Base-by-base conservation (phyloP, 768 basidiomycete genomes). In the Mycena vitilis region DNA sequence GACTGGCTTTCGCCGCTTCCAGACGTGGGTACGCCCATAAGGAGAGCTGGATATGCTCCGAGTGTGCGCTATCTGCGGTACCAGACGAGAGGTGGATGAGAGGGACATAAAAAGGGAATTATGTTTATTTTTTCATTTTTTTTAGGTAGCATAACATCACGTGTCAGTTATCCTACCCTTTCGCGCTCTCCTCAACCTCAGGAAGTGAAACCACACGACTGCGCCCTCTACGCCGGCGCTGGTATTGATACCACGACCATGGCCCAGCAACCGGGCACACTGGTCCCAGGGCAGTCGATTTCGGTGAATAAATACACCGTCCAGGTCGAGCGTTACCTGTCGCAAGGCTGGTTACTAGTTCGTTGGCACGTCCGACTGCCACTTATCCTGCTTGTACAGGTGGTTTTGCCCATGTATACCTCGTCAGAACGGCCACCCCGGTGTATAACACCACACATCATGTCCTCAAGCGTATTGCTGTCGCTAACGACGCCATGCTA, bases 381-480 rank as follows among this genome's bases (percentile, higher is more conserved):
- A 45, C 70, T 71, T 54, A 68, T 66, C 44, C 36, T 68, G 62
- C 56, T 74, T 65, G 66, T 76, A 67, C 75, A 98, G 96, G 98
- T 81, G 98, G 98, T 20, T 99, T 98, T 79, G 96, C 98, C 9
- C 94, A 98, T 82, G 97, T 99, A 47, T 99, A 99, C 81, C 89
- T 99, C 68, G 96, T 98, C 56, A 85, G 90, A 67, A 96, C 96
- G 7, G 86, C 91, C 18, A 85, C 88, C 40, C 95, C 95, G 5
- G 92, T 99, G 52, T 92, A 92, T 78, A 94, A 93, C 74, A 96
- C 95, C 38, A 95, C 93, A 23, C 93, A 92, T 74, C 98, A 99
- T 86, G 98, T 99, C 73, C 88, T 99, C 71, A 99, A 99, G 80
- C 89, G 96, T 54, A 96, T 99, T 68, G 96, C 94, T 23, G 96